Conservation (phyloP, 2,329 filamentous ascomycete species). For the Hypoxylon sp. region DNA sequence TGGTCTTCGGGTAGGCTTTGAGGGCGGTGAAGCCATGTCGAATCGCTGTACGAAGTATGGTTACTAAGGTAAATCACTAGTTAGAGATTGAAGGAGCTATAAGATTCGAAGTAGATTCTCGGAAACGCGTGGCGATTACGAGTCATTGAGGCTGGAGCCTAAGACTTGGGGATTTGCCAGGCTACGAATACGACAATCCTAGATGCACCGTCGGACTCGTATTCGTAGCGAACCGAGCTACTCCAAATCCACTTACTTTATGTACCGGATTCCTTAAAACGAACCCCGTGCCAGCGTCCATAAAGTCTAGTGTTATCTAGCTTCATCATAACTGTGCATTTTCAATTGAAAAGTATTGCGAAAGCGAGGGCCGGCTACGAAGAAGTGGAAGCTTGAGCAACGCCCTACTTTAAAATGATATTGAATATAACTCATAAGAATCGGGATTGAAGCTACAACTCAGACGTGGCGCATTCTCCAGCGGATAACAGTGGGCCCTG, state of each 20-base stretch:
- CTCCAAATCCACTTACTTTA: conserved; percentile 1
- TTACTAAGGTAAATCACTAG: conserved; percentile 1
- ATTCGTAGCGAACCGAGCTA: conserved; percentile 28
- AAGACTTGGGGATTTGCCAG: conserved; percentile 7
- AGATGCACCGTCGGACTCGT: conserved; percentile 16
- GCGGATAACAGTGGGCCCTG: background rate
- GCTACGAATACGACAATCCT: conserved; percentile 28
- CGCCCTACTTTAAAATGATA: too few relatives aligned
- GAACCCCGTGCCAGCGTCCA: background rate
- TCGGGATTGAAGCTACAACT: too few relatives aligned
- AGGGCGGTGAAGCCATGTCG: conserved; percentile 41
- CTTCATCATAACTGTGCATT: background rate
- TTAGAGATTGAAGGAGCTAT: conserved; percentile 17
- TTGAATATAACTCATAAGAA: too few relatives aligned
- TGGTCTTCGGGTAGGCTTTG: conserved; percentile 46
- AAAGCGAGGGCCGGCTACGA: too few relatives aligned
- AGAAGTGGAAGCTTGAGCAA: too few relatives aligned
- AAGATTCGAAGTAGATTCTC: conserved; percentile 26
- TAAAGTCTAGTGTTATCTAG: background rate
- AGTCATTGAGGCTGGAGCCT: conserved; percentile 21
- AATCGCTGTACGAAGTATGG: conserved; percentile 15
- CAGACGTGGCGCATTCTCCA: background rate
- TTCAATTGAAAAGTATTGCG: too few relatives aligned
- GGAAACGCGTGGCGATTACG: conserved; percentile 35
- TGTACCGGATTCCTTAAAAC: background rate